Percentiles rank a stretch among this genome's conserved stretches.
phyloP scores from a whole-genome alignment of 805 yeast species.

The Saccharomyces kudriavzevii region DNA sequence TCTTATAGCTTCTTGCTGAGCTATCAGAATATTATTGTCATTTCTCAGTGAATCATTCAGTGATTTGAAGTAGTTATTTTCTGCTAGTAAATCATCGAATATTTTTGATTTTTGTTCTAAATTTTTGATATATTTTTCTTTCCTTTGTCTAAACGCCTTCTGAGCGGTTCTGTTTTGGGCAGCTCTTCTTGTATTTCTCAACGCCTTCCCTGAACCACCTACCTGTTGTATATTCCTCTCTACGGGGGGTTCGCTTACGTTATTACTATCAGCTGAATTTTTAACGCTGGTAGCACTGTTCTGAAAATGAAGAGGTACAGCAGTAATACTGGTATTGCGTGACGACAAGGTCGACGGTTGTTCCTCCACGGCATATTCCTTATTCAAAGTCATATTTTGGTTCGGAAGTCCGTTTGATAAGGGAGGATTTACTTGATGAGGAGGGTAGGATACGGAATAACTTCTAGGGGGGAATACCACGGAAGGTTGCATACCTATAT shows the following conservation, averaged over 20 bases:
- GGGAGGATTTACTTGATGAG: neutral
- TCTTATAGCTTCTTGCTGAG: neutral
- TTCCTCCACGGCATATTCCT: neutral
- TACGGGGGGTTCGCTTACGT: neutral
- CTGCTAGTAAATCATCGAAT: slow-evolving; percentile 50
- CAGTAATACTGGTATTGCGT: neutral
- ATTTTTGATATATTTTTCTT: slow-evolving; percentile 71
- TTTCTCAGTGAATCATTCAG: neutral
- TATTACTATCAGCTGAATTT: neutral
- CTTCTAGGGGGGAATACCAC: neutral
- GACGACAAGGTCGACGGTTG: neutral
- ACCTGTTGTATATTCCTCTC: neutral
- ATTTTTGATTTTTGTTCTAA: slow-evolving; percentile 63
- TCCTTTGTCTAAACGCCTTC: slow-evolving; percentile 78
- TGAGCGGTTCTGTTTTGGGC: slow-evolving; percentile 88
- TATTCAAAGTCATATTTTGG: neutral
- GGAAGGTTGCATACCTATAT: neutral
- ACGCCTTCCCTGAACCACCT: neutral
- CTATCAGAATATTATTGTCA: neutral
- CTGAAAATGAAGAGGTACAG: neutral
- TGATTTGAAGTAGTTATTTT: slow-evolving; percentile 51
- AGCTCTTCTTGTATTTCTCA: slow-evolving; percentile 62
- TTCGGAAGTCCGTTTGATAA: neutral
- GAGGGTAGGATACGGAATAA: neutral
- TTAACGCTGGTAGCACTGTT: neutral